These are phyloP conservation scores for Neofusicoccum umdonicola DNA, from an alignment of 2,329 filamentous ascomycete species.

Conservation along the genomic window DNA sequence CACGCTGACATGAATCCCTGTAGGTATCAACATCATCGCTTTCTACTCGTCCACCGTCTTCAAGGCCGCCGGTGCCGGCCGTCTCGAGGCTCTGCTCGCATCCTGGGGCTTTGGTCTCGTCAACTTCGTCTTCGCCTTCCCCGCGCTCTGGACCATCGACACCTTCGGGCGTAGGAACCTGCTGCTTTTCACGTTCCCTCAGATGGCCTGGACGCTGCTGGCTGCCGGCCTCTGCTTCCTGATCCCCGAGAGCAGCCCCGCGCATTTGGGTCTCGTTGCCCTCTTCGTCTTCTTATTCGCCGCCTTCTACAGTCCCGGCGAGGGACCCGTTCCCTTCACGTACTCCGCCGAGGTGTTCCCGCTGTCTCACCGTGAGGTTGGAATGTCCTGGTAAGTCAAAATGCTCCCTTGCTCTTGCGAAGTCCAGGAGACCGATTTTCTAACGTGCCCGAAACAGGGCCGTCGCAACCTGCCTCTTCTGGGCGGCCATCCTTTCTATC, in stretches of 20 bases:
- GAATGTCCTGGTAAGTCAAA: constrained; percentile 57
- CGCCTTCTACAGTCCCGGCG: constrained; percentile 42
- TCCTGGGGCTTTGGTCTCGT: constrained; percentile 59
- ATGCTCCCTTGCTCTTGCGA: neutral
- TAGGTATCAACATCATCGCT: constrained; percentile 43
- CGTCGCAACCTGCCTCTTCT: constrained; percentile 64
- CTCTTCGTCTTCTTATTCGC: constrained; percentile 59
- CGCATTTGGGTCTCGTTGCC: constrained; percentile 51
- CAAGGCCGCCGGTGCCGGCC: constrained; percentile 44
- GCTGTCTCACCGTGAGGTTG: constrained; percentile 67
- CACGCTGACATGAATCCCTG: too few species aligned
- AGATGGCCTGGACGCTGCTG: constrained; percentile 50
- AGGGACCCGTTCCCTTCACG: constrained; percentile 62
- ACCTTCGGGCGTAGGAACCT: constrained; percentile 52
- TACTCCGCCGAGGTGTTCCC: constrained; percentile 71
- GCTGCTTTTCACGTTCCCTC: constrained; percentile 48
- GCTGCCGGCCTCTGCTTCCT: constrained; percentile 53
- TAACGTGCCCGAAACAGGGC: constrained; percentile 32
- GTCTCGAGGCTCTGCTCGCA: constrained; percentile 48
- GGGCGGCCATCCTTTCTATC: constrained; percentile 59
- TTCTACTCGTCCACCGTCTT: constrained; percentile 55
- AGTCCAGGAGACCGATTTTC: neutral
- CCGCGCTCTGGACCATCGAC: constrained; percentile 60
- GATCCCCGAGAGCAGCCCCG: constrained; percentile 41
- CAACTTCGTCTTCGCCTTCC: constrained; percentile 59